Conservation (phyloP, 179 eudicot species). For the Silene coronaria region DNA sequence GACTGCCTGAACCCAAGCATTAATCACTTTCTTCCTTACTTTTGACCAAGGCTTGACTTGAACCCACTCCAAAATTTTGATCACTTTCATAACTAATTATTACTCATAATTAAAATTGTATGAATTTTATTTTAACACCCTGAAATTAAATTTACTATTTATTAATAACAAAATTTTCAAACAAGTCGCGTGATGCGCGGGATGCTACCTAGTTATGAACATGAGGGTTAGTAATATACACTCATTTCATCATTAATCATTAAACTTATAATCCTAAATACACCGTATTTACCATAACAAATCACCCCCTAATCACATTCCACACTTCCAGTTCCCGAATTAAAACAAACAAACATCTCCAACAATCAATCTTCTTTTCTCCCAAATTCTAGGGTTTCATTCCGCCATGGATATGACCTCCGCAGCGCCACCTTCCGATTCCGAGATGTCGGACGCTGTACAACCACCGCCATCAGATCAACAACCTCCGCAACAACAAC, state of each 20-base stretch:
- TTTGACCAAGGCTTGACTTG: too few species aligned
- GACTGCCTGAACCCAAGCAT: too few species aligned
- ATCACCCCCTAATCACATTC: background rate
- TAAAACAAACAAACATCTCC: background rate
- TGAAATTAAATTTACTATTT: too few species aligned
- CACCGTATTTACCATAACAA: background rate
- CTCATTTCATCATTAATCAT: background rate
- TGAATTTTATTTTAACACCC: too few species aligned
- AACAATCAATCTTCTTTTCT: background rate
- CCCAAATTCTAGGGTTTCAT: conserved; percentile 16
- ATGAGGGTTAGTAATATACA: too few species aligned
- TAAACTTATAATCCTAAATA: background rate
- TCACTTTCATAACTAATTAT: too few species aligned
- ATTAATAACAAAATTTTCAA: too few species aligned
- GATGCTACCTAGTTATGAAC: too few species aligned
- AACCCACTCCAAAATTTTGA: too few species aligned
- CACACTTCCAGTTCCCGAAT: background rate
- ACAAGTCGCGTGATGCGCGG: too few species aligned
- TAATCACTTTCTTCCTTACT: too few species aligned
- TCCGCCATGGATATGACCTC: conserved; percentile 19
- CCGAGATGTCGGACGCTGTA: conserved; percentile 27
- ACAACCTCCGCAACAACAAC: conserved; percentile 13
- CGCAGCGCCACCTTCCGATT: conserved; percentile 24
- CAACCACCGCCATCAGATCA: conserved; percentile 7
- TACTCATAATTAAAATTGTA: too few species aligned